Percentiles rank a stretch among this genome's conserved stretches.
These are phyloP conservation scores for Fusarium mundagurra DNA, from an alignment of 2,329 filamentous ascomycete genomes.

Conservation along the genomic window DNA sequence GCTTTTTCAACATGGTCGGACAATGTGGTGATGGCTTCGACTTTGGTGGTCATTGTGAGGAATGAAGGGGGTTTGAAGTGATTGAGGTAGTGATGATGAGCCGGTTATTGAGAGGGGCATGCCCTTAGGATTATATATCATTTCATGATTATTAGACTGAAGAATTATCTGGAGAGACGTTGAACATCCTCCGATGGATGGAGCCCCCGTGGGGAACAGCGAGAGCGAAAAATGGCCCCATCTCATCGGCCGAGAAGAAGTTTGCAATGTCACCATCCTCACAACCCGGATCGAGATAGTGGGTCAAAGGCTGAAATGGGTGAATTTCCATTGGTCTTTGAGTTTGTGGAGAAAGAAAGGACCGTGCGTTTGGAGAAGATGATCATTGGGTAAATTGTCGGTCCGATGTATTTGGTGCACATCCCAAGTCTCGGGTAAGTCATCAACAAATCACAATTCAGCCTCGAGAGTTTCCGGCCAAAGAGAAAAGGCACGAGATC, in stretches of 20 bases:
- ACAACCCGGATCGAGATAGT: neutral
- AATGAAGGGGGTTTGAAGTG: neutral
- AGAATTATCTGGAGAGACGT: neutral
- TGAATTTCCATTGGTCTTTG: conserved; percentile 10
- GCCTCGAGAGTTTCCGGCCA: neutral
- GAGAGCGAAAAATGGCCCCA: neutral
- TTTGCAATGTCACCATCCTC: neutral
- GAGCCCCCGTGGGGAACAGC: conserved; percentile 4
- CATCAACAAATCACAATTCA: conserved; percentile 25
- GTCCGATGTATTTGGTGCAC: neutral
- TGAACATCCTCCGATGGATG: neutral
- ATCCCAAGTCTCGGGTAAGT: neutral
- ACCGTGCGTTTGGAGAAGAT: neutral
- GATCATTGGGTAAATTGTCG: neutral
- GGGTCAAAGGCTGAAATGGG: neutral
- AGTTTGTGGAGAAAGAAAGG: rapidly evolving
- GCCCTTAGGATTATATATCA: neutral
- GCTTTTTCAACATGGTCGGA: conserved; percentile 17
- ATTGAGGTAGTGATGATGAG: neutral
- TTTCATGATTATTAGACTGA: rapidly evolving
- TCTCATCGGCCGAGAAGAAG: neutral
- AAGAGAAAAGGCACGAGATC: neutral
- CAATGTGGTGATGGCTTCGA: neutral
- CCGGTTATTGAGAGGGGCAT: rapidly evolving
- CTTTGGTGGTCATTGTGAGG: conserved; percentile 1